These are phyloP conservation scores for Vitis amurensis DNA, from an alignment of 164 flowering plant species.

Conservation along the genomic window DNA sequence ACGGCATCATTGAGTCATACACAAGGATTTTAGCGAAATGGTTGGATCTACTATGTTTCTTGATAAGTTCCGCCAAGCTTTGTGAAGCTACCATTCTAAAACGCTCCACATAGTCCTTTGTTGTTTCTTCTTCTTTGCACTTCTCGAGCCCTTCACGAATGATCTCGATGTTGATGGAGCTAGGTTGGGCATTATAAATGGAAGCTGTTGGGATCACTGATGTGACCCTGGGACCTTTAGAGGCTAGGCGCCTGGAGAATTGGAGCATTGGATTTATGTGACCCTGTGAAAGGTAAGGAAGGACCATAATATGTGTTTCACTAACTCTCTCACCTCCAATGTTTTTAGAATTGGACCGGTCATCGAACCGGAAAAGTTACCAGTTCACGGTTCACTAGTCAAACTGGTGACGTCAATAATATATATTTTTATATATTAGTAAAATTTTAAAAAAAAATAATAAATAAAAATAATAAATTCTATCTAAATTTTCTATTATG, in stretches of 20 bases:
- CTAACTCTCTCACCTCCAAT: not conserved
- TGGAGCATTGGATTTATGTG: slow-evolving; percentile 45
- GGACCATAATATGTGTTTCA: slow-evolving; percentile 10
- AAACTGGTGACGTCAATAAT: too few species aligned
- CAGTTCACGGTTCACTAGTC: too few species aligned
- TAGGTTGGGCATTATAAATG: slow-evolving; percentile 2
- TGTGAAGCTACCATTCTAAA: slow-evolving; percentile 14
- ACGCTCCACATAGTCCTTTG: not conserved
- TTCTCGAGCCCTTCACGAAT: too few species aligned
- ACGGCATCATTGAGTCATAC: slow-evolving; percentile 45
- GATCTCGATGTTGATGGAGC: too few species aligned
- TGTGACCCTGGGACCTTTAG: slow-evolving; percentile 22
- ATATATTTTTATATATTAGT: too few species aligned
- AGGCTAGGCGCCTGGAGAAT: slow-evolving; percentile 30
- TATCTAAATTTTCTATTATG: too few species aligned
- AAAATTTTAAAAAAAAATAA: too few species aligned
- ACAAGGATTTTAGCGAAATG: slow-evolving; percentile 19
- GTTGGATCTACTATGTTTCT: not conserved
- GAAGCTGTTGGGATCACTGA: slow-evolving; percentile 16
- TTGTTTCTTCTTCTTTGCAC: too few species aligned
- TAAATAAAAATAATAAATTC: too few species aligned
- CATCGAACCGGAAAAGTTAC: too few species aligned
- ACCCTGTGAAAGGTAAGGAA: slow-evolving; percentile 34
- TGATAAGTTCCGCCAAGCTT: slow-evolving; percentile 26
- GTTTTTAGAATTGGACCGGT: too few species aligned